phyloP scores from a whole-genome alignment of 139 green algal species.

The Auxenochlorella protothecoides region DNA sequence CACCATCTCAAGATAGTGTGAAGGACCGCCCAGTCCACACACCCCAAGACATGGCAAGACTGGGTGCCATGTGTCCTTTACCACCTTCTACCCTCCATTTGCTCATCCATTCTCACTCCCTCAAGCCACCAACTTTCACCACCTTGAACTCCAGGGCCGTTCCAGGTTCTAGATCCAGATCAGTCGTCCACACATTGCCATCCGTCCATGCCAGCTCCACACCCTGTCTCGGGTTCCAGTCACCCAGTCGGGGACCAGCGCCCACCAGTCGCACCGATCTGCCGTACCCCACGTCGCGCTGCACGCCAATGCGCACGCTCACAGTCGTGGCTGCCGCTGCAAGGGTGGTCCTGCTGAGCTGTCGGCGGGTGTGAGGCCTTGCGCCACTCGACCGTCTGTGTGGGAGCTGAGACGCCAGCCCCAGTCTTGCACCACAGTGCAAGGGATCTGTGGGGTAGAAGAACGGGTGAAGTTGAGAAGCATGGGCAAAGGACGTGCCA shows the following conservation, averaged over 20 bases:
- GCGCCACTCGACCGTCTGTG: too few species aligned
- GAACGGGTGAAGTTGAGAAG: too few species aligned
- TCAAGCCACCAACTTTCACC: too few species aligned
- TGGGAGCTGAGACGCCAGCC: too few species aligned
- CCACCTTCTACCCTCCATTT: background rate
- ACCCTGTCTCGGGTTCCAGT: constrained; percentile 29
- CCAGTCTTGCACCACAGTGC: too few species aligned
- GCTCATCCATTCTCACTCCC: background rate
- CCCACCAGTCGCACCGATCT: constrained; percentile 24
- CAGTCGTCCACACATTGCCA: constrained; percentile 34
- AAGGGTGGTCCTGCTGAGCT: too few species aligned
- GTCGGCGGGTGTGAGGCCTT: too few species aligned
- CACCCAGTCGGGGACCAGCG: constrained; percentile 20
- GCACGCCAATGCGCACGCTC: constrained; percentile 9
- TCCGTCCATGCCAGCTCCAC: constrained; percentile 36
- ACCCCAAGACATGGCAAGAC: too few species aligned
- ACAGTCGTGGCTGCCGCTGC: background rate
- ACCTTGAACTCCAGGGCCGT: constrained; percentile 39
- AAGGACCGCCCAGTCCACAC: background rate
- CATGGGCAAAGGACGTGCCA: too few species aligned
- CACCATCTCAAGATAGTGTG: background rate
- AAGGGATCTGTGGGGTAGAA: too few species aligned
- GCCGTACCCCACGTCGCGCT: constrained; percentile 15
- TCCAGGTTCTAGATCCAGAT: constrained; percentile 26
- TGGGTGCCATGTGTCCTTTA: background rate